phyloP scores from a whole-genome alignment of 2,329 filamentous ascomycete species.

The Colletotrichum abscissum region DNA sequence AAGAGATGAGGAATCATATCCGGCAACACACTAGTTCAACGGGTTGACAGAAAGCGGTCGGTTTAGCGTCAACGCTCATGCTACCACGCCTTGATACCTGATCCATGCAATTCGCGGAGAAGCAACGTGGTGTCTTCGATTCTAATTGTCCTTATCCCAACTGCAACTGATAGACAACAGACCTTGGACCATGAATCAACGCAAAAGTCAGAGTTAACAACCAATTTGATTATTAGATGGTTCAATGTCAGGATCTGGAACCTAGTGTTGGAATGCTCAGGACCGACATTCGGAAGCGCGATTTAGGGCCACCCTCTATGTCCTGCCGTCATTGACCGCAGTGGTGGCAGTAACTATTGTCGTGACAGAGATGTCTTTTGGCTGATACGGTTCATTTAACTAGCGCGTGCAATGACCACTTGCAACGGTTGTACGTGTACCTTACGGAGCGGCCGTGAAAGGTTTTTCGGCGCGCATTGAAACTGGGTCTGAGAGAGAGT shows the following conservation, averaged over 20 bases:
- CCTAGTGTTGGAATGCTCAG: not conserved
- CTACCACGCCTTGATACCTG: not conserved
- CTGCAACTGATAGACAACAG: not conserved
- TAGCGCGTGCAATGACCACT: conserved; percentile 26
- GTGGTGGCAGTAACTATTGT: not conserved
- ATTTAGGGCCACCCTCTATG: too few relatives aligned
- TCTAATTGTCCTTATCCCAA: not conserved
- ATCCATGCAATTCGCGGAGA: conserved; percentile 10
- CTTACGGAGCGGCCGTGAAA: conserved; percentile 27
- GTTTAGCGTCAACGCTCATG: not conserved
- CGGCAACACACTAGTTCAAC: not conserved
- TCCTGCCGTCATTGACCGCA: not conserved
- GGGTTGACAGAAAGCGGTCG: not conserved
- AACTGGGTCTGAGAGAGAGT: conserved; percentile 17
- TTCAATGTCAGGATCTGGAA: not conserved
- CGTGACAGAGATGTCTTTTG: not conserved
- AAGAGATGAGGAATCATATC: not conserved
- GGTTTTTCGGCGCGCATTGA: conserved; percentile 23
- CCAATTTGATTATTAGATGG: not conserved
- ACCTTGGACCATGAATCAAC: not conserved
- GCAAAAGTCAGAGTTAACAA: not conserved
- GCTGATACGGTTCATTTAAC: conserved; percentile 30
- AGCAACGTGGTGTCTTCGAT: conserved; percentile 13
- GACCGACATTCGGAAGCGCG: not conserved
- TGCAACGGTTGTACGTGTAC: not conserved